Evolutionary conservation across 257 asterid genomes (phyloP), one percentile per base, ranked within the genome.

Genomic region (Hygrophila difformis): DNA sequence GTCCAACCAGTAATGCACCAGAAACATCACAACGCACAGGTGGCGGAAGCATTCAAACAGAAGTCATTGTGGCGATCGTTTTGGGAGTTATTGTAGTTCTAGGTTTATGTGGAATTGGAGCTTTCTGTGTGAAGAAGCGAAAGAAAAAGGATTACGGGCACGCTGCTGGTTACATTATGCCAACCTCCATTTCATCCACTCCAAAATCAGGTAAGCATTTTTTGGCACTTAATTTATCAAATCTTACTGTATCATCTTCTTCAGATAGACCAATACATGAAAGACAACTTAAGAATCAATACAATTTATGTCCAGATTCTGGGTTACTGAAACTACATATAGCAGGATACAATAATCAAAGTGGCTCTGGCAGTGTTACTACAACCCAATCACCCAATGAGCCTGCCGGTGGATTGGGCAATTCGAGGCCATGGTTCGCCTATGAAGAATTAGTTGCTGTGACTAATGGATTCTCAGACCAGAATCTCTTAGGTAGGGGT

Each of bases 401-500:
- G 1, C 55, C 79, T 10, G n/a, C n/a, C n/a, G 79, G 83, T 57
- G 84, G 82, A 45, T 67, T 88, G 53, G 87, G 87, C 24, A 73
- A 71, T 57, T 70, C 94, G 40, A 77, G 72, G 63, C 45, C 81
- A 17, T 79, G 77, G 81, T 84, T 81, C 71, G 63, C 77, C 47
- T 79, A 76, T 17, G 77, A 81, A 31, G 95, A 84, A 47, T 64
- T 88, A 64, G 54, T 49, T 56, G 72, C 63, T 54, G 95, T 93
- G 61, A 79, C 95, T 24, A 43, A 70, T 62, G 80, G 73, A 31
- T 88, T 88, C 68, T 64, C 97, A 17, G 58, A 51, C 8, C 65
- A 77, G 46, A 81, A 84, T 67, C 70, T 84, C 40, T 71, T 88
- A 55, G 97, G 97, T n/a, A 68, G 71, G 58, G 95, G 97, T 26